Conservation (phyloP, 1,139 yeast species). For the Yamadazyma oceani region DNA sequence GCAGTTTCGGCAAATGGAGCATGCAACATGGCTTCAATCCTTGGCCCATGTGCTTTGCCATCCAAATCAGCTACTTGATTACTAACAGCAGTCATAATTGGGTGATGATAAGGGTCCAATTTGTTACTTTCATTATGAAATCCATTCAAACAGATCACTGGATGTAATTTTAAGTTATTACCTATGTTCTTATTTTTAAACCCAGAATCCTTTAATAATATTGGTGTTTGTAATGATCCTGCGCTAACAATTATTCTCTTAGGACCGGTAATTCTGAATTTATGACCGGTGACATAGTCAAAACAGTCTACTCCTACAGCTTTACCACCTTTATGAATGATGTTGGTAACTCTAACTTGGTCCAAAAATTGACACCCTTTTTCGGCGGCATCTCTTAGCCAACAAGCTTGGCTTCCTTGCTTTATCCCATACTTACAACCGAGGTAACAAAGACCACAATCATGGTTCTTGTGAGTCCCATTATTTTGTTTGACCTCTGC, state of each 20-base stretch:
- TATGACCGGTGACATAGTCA: constrained; percentile 28
- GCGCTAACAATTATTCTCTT: constrained; percentile 48
- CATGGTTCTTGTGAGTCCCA: constrained; percentile 46
- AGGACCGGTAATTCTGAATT: constrained; percentile 45
- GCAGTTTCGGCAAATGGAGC: constrained; percentile 42
- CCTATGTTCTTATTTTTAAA: constrained; percentile 58
- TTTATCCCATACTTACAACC: constrained; percentile 60
- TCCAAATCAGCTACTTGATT: constrained; percentile 52
- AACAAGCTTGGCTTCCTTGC: constrained; percentile 52
- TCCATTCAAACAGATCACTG: constrained; percentile 44
- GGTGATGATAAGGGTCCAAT: constrained; percentile 37
- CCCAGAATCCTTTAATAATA: constrained; percentile 50
- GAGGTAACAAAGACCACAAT: constrained; percentile 51
- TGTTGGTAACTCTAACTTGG: constrained; percentile 41
- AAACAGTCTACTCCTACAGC: constrained; percentile 47
- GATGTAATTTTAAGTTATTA: constrained; percentile 53
- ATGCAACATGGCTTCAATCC: constrained; percentile 52
- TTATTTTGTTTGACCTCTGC: constrained; percentile 49
- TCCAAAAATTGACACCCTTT: constrained; percentile 52
- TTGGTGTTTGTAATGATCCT: constrained; percentile 56
- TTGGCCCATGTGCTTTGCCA: constrained; percentile 58
- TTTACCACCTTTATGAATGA: constrained; percentile 41
- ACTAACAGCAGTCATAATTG: constrained; percentile 56
- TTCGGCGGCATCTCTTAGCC: constrained; percentile 54
- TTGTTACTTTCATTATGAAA: constrained; percentile 29